Evolutionary conservation across 176 grass and related monocot genomes (phyloP).

Genomic region (Musa acuminata): DNA sequence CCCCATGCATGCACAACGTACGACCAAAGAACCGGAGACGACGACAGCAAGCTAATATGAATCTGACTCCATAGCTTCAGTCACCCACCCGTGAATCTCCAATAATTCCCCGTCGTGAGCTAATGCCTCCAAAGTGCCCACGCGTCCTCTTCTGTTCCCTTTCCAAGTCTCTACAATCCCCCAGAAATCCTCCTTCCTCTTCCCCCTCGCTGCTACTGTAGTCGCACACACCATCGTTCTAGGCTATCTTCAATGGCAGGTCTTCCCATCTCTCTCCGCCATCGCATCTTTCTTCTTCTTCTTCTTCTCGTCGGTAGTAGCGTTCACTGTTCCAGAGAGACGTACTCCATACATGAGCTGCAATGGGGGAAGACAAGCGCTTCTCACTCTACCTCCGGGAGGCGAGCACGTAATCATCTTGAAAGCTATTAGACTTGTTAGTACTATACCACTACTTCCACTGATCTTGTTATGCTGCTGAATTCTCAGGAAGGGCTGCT

Average conservation of each 20-base stretch:
- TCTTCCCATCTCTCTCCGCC: not conserved
- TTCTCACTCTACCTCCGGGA: constrained; percentile 5
- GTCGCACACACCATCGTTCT: too few relatives aligned
- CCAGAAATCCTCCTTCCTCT: not conserved
- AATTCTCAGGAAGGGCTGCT: constrained; percentile 2
- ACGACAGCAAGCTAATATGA: too few relatives aligned
- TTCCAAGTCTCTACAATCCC: not conserved
- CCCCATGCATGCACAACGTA: too few relatives aligned
- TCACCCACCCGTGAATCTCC: constrained; percentile 10
- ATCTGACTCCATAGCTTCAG: not conserved
- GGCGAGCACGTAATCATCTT: constrained; percentile 31
- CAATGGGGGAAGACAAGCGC: constrained; percentile 4
- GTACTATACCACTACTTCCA: not conserved
- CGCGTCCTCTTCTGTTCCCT: constrained; percentile 7
- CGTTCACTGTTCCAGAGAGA: too few relatives aligned
- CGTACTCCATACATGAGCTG: constrained; percentile 30
- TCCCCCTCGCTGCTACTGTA: too few relatives aligned
- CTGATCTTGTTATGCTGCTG: too few relatives aligned
- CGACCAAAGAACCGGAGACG: too few relatives aligned
- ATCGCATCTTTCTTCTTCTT: not conserved
- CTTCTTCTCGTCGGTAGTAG: not conserved
- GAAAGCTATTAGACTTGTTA: too few relatives aligned
- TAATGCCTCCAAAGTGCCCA: constrained; percentile 7
- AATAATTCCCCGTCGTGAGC: constrained; percentile 5
- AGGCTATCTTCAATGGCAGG: constrained; percentile 21